A percentile compares a stretch with the other conserved stretches of the same genome.
phyloP scores from a whole-genome alignment of 2,329 filamentous ascomycete genomes.

The Torrubiella hemipterigena region DNA sequence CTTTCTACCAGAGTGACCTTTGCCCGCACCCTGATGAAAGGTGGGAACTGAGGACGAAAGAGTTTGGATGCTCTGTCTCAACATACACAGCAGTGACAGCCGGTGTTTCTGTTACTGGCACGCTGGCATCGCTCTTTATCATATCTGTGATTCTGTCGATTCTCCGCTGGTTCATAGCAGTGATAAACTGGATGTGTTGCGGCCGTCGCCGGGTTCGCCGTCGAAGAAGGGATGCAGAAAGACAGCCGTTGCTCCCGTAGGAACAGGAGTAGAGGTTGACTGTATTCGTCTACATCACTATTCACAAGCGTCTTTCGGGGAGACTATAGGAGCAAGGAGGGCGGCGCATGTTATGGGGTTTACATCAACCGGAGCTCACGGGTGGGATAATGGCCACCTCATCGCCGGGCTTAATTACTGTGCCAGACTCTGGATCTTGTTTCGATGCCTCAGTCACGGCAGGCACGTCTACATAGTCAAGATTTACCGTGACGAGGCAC shows the following conservation, averaged over 20 bases:
- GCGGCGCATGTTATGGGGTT: not conserved
- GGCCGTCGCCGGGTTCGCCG: slow-evolving; percentile 12
- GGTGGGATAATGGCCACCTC: slow-evolving; percentile 83
- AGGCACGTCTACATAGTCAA: slow-evolving; percentile 66
- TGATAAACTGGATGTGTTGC: not conserved
- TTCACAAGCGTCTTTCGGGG: slow-evolving; percentile 14
- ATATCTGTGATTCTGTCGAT: too few relatives aligned
- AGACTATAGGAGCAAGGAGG: too few relatives aligned
- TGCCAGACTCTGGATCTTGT: too few relatives aligned
- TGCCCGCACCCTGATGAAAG: slow-evolving; percentile 37
- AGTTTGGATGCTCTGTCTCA: slow-evolving; percentile 23
- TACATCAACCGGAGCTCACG: slow-evolving; percentile 69
- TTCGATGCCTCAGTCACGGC: slow-evolving; percentile 27
- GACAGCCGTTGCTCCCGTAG: slow-evolving; percentile 9
- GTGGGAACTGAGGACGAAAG: slow-evolving; percentile 24
- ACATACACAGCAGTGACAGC: slow-evolving; percentile 19
- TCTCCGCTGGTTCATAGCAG: slow-evolving; percentile 9
- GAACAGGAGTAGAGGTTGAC: not conserved
- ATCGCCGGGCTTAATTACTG: slow-evolving; percentile 57
- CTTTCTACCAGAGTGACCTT: slow-evolving; percentile 34
- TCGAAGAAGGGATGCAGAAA: slow-evolving; percentile 6
- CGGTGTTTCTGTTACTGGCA: slow-evolving; percentile 15
- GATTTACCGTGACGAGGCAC: slow-evolving; percentile 67
- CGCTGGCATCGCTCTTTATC: too few relatives aligned
- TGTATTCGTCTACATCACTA: slow-evolving; percentile 1